These are phyloP conservation scores for Conoideocrella luteorostrata DNA, from an alignment of 2,329 filamentous ascomycete species.

Conservation along the genomic window DNA sequence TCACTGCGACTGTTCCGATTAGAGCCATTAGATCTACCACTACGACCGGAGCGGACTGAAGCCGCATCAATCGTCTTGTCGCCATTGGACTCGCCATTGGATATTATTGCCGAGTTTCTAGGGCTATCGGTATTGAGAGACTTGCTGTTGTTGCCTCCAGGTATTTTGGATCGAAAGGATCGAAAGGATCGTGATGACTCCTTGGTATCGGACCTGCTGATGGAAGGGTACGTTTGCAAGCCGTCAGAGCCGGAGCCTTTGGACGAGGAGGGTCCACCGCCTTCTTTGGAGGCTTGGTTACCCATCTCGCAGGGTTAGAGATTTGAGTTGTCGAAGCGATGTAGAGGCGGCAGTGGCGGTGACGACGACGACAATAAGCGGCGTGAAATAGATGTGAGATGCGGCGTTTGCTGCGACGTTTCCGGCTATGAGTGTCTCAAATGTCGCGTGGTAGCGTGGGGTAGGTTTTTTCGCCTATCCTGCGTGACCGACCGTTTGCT, in stretches of 20 bases:
- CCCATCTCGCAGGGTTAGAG: conserved; percentile 49
- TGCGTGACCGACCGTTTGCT: neutral
- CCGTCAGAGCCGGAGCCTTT: conserved; percentile 45
- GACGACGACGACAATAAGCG: conserved; percentile 10
- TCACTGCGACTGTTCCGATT: conserved; percentile 39
- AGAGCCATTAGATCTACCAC: conserved; percentile 44
- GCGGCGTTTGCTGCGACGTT: conserved; percentile 3
- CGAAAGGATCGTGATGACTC: conserved; percentile 85
- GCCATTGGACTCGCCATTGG: conserved; percentile 47
- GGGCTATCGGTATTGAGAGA: conserved; percentile 66
- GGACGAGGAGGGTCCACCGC: conserved; percentile 35
- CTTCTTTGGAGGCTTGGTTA: conserved; percentile 64
- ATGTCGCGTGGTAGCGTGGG: conserved; percentile 20
- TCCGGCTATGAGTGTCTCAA: conserved; percentile 19
- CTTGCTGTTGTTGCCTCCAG: conserved; percentile 49
- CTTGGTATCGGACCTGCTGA: conserved; percentile 87
- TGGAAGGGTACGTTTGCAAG: conserved; percentile 83
- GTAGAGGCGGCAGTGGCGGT: conserved; percentile 7
- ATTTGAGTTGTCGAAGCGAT: neutral
- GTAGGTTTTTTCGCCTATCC: conserved; percentile 8
- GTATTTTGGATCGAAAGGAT: conserved; percentile 83
- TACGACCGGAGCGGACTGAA: conserved; percentile 67
- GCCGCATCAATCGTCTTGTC: conserved; percentile 64
- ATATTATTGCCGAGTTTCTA: conserved; percentile 62
- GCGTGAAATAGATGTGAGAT: neutral